Evolutionary conservation across 2,329 filamentous ascomycete genomes (phyloP).

Genomic region (Hypoxylon sp.): DNA sequence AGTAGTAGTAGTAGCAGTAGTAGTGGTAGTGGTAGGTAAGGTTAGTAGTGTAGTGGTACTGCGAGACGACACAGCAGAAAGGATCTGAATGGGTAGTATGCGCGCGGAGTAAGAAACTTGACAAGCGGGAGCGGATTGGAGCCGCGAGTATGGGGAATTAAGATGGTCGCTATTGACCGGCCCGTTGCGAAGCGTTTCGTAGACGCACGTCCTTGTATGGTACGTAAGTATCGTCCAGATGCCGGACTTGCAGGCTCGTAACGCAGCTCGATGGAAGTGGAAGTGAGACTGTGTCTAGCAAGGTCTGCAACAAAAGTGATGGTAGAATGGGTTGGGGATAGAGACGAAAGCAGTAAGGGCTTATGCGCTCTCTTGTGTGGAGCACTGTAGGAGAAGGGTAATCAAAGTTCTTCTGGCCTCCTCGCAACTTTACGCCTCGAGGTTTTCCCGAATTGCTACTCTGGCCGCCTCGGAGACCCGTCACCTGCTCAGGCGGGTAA

Average conservation of each 20-base stretch:
- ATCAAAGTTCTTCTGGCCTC: slow-evolving; percentile 21
- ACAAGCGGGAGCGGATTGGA: slow-evolving; percentile 33
- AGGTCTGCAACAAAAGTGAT: slow-evolving; percentile 12
- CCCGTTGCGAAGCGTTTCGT: slow-evolving; percentile 36
- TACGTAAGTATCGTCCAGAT: slow-evolving; percentile 25
- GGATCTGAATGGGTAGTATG: slow-evolving; percentile 12
- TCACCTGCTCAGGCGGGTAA: slow-evolving; percentile 35
- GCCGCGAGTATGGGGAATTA: slow-evolving; percentile 38
- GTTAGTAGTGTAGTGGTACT: slow-evolving; percentile 18
- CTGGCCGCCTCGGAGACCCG: slow-evolving; percentile 37
- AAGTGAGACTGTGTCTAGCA: slow-evolving; percentile 25
- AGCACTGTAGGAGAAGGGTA: slow-evolving; percentile 32
- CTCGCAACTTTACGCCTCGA: slow-evolving; percentile 35
- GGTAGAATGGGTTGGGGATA: slow-evolving; percentile 26
- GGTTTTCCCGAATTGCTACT: slow-evolving; percentile 39
- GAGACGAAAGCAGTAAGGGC: slow-evolving; percentile 30
- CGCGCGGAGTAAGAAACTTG: slow-evolving; percentile 24
- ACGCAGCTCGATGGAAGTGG: slow-evolving; percentile 19
- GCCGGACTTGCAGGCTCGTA: slow-evolving; percentile 11
- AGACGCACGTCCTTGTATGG: slow-evolving; percentile 17
- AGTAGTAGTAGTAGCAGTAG: slow-evolving; percentile 27
- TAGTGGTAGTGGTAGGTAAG: slow-evolving; percentile 10
- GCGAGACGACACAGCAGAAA: slow-evolving; percentile 18
- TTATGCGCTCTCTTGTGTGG: slow-evolving; percentile 33
- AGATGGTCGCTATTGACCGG: slow-evolving; percentile 39